phyloP scores from a whole-genome alignment of 345 rosid genomes.

The Laguncularia racemosa region DNA sequence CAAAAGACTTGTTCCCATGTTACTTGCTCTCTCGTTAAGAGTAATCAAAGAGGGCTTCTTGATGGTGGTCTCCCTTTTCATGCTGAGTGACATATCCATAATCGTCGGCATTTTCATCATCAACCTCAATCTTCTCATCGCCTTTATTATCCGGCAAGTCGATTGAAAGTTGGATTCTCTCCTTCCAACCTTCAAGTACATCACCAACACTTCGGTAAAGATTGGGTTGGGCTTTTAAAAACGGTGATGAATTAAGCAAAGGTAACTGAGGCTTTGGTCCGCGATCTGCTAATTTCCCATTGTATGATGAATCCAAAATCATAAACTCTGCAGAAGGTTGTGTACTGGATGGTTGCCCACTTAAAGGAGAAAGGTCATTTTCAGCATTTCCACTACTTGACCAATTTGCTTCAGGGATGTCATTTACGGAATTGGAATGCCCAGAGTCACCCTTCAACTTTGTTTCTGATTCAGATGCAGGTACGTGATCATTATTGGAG shows the following conservation, averaged over 20 bases:
- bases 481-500: conserved; percentile 21
- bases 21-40: no score
- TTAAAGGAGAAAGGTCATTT: conserved; percentile 38
- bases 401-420: conserved; percentile 40
- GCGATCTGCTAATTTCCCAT: conserved; percentile 44
- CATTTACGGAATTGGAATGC: conserved; percentile 35
- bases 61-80: conserved; percentile 74
- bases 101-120: conserved; percentile 68
- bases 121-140: conserved; percentile 47
- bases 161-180: conserved; percentile 62
- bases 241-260: conserved; percentile 32
- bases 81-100: conserved; percentile 65
- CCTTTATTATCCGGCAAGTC: conserved; percentile 47
- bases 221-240: conserved; percentile 50
- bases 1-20: no score
- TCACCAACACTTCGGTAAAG: conserved; percentile 78
- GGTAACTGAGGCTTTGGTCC: conserved; percentile 30
- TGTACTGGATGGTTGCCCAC: conserved; percentile 40
- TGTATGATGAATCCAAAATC: conserved; percentile 37
- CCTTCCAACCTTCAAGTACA: conserved; percentile 94
- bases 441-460: conserved; percentile 40
- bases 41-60: no score
- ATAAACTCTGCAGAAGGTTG: conserved; percentile 29
- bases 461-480: conserved; percentile 44
- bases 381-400: conserved; percentile 26